A percentile compares a stretch with the other conserved stretches of the same genome.
phyloP scores from a whole-genome alignment of 2,329 filamentous ascomycete genomes.

The Colletotrichum sp. region DNA sequence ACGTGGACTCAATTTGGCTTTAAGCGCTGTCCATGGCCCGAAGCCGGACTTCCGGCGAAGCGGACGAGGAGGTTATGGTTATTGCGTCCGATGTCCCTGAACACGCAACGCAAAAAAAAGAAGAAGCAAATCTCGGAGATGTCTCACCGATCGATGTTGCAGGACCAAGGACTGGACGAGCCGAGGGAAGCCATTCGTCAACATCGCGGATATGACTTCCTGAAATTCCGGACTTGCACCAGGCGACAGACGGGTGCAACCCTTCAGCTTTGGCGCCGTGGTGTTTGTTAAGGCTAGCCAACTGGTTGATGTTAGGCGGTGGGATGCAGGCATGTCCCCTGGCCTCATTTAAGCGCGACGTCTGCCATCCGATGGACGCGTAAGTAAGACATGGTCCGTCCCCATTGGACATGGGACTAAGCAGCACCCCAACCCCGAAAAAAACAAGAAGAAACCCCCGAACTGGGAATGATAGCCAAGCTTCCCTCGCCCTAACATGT shows the following conservation, averaged over 20 bases:
- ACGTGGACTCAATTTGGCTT: neutral
- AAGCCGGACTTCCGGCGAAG: neutral
- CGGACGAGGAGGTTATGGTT: neutral
- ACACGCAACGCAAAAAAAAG: neutral
- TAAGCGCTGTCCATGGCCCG: neutral
- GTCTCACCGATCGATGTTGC: neutral
- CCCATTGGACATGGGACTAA: neutral
- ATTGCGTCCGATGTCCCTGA: neutral
- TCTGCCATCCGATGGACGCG: constrained; percentile 5
- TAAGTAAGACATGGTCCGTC: constrained; percentile 5
- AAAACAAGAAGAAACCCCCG: neutral
- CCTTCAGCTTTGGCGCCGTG: neutral
- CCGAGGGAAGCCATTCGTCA: neutral
- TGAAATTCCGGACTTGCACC: neutral
- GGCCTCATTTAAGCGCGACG: constrained; percentile 14
- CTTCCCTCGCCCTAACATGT: neutral
- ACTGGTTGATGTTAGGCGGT: neutral
- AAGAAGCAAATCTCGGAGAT: neutral
- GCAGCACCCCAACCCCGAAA: neutral
- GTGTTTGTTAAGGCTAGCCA: neutral
- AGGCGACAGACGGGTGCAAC: neutral
- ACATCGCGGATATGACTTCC: neutral
- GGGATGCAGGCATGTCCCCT: constrained; percentile 9
- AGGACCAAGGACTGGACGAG: neutral
- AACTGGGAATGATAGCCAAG: neutral